Evolutionary conservation across 1,139 yeast species (phyloP), one percentile per base, ranked within the genome.

Genomic region (Yamadazyma buinensis): DNA sequence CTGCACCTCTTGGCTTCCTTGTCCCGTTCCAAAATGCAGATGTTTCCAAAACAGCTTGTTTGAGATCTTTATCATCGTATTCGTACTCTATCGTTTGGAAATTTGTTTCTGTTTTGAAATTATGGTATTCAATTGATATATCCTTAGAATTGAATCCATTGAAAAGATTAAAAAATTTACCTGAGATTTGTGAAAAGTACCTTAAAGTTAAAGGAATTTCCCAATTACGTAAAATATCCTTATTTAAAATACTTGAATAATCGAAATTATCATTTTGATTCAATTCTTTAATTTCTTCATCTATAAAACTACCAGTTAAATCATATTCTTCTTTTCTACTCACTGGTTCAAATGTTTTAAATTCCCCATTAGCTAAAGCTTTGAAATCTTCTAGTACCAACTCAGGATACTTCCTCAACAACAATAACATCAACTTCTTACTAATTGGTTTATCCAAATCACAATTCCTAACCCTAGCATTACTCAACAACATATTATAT

Each of bases 1-100:
- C 36, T 0, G 72, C 67, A 12, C 60, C 63, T 5, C 42, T 41
- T 0, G 85, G 81, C 4, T 49, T 47, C 27, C 79, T 54, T 15
- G 54, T 43, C 0, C 86, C 86, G 43, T 62, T 59, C 85, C 86
- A 80, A 42, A 77, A 74, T 12, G 50, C 45, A 32, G 72, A 43
- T 4, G 80, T 64, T 8, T 52, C 42, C 0, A 42, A 31, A 2
- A 71, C 50, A 10, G 64, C 57, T 5, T 42, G 29, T 1, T 51
- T 37, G 1, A 73, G 43, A 6, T 45, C 49, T 0, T 42, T 36
- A 11, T 49, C 47, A 34, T 67, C 58, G 44, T 64, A 75, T 2
- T 51, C 34, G 39, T 72, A 73, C 7, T 48, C 38, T 1, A 61
- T 48, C 13, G 61, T 63, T 15, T 64, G 57, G 41, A 78, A 73